A percentile compares a stretch with the other conserved stretches of the same genome.
phyloP scores from a whole-genome alignment of 129 eudicot genomes.

The Flaveria brownii region DNA sequence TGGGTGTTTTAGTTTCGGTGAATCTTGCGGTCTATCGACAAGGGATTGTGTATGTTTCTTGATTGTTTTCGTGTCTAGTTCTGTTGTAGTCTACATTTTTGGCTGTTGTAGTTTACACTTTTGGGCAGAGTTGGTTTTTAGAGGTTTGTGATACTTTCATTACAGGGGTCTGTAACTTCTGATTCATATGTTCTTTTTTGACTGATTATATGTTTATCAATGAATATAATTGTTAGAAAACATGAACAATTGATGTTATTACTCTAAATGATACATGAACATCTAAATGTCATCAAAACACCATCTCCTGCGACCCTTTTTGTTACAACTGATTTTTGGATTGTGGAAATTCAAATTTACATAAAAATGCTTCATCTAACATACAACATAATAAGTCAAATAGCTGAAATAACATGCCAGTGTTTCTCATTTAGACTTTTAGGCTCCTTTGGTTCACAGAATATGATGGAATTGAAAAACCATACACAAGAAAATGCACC shows the following conservation, averaged over 20 bases:
- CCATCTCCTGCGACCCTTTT: too few relatives aligned
- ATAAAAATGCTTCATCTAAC: too few relatives aligned
- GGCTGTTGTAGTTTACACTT: constrained; percentile 26
- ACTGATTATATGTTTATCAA: not conserved
- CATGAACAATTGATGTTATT: not conserved
- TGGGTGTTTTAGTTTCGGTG: constrained; percentile 59
- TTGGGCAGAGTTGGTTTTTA: constrained; percentile 22
- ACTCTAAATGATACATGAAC: not conserved
- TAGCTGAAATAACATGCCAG: too few relatives aligned
- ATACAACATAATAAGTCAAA: too few relatives aligned
- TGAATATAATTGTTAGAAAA: not conserved
- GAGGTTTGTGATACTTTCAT: constrained; percentile 11
- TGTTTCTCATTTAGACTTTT: too few relatives aligned
- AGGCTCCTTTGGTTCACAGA: too few relatives aligned
- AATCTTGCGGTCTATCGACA: constrained; percentile 68
- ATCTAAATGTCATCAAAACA: not conserved
- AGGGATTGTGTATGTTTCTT: constrained; percentile 80
- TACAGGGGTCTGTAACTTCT: not conserved
- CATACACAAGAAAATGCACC: not conserved
- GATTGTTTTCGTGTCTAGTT: constrained; percentile 30
- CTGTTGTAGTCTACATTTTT: constrained; percentile 25
- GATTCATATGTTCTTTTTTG: constrained; percentile 13
- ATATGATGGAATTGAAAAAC: too few relatives aligned
- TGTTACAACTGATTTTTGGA: too few relatives aligned
- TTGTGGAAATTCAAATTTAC: too few relatives aligned